phyloP scores from a whole-genome alignment of 164 flowering plant species.

The Vitis rotundifolia region DNA sequence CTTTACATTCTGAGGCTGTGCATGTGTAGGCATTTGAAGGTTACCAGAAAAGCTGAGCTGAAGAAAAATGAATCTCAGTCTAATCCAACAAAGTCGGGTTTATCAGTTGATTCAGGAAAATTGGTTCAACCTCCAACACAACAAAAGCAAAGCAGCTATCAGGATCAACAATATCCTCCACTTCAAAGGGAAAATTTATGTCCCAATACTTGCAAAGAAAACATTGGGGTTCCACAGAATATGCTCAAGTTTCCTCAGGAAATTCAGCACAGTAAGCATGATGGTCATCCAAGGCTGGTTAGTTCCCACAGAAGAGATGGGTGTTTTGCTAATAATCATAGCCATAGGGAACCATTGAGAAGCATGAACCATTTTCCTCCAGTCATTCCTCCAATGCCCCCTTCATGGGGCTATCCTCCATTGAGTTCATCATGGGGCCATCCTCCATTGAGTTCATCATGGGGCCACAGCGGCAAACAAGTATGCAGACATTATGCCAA shows the following conservation, averaged over 20 bases:
- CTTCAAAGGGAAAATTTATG: neutral
- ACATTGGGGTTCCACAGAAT: neutral
- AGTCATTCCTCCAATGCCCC: neutral
- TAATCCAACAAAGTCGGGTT: conserved; percentile 6
- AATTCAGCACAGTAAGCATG: neutral
- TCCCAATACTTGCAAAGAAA: neutral
- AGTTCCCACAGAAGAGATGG: too few relatives aligned
- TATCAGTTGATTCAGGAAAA: neutral
- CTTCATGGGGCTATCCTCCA: conserved; percentile 1
- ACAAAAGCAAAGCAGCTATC: neutral
- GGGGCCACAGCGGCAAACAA: conserved; percentile 12
- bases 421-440: conserved; percentile 2
- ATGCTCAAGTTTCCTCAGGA: neutral
- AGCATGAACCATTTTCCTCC: conserved; percentile 16
- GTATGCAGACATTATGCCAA: conserved; percentile 43
- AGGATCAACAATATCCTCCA: neutral
- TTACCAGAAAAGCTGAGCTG: conserved; percentile 9
- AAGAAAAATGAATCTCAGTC: conserved; percentile 9
- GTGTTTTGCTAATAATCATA: too few relatives aligned
- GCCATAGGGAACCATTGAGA: conserved; percentile 23
- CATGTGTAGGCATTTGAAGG: conserved; percentile 9
- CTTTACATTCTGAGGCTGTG: neutral
- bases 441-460: conserved; percentile 7
- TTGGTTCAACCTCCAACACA: neutral
- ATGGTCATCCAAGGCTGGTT: too few relatives aligned